These are phyloP conservation scores for Irpex sp. DNA, from an alignment of 1,284 basidiomycete species.

Conservation along the genomic window DNA sequence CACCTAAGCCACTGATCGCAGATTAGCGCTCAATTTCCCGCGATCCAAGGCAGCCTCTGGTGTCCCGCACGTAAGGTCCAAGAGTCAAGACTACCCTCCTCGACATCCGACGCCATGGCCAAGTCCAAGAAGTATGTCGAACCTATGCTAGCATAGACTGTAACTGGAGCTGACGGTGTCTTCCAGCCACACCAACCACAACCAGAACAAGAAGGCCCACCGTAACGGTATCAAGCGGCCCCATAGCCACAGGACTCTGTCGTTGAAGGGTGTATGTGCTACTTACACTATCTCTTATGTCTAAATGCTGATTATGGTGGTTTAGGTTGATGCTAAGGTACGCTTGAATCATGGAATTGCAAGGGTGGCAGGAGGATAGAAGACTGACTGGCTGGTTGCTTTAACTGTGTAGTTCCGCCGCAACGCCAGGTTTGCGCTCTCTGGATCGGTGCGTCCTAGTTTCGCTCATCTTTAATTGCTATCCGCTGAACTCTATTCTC, in stretches of 20 bases:
- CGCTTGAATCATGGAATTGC: conserved; percentile 18
- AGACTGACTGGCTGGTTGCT: conserved; percentile 2
- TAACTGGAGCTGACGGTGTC: neutral
- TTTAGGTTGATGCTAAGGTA: conserved; percentile 86
- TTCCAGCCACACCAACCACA: conserved; percentile 83
- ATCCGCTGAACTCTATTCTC: conserved; percentile 6
- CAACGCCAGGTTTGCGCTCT: conserved; percentile 75
- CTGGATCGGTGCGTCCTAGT: conserved; percentile 66
- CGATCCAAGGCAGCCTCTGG: neutral
- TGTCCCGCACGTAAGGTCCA: neutral
- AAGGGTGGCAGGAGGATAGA: neutral
- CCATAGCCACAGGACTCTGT: conserved; percentile 73
- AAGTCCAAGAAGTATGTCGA: conserved; percentile 72
- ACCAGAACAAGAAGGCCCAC: conserved; percentile 95
- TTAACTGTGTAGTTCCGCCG: conserved; percentile 67
- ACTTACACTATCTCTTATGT: neutral
- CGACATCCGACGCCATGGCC: conserved; percentile 55
- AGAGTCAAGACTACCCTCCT: conserved; percentile 27
- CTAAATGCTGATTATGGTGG: conserved; percentile 10
- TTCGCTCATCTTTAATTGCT: neutral
- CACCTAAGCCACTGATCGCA: conserved; percentile 15
- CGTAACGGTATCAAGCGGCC: conserved; percentile 94
- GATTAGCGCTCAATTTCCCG: neutral
- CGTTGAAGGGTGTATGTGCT: conserved; percentile 84
- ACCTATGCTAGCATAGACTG: neutral